Conservation (phyloP, 139 green algal species). For the Gonium pectorale region DNA sequence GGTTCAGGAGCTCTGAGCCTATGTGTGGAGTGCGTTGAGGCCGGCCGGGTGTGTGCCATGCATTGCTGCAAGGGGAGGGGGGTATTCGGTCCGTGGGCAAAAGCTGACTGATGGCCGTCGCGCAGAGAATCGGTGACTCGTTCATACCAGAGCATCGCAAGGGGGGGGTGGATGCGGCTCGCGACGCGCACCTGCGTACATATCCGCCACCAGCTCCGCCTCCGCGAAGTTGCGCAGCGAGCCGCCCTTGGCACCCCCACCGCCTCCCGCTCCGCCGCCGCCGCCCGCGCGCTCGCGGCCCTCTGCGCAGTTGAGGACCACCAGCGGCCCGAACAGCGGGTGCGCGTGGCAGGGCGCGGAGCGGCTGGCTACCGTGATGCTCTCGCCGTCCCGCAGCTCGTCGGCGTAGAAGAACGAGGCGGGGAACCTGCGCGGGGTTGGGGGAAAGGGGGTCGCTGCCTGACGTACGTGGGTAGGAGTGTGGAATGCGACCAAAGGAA, state of each 20-base stretch:
- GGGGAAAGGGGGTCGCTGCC: too few relatives aligned
- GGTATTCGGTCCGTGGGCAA: too few relatives aligned
- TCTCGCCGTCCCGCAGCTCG: constrained; percentile 60
- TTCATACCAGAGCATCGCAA: too few relatives aligned
- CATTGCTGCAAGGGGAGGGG: too few relatives aligned
- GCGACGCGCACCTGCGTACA: constrained; percentile 47
- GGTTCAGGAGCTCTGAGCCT: too few relatives aligned
- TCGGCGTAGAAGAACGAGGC: constrained; percentile 76
- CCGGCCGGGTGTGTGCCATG: too few relatives aligned
- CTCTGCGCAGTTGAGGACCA: constrained; percentile 60
- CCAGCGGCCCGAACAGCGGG: constrained; percentile 51
- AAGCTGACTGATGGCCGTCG: too few relatives aligned
- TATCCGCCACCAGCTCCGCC: constrained; percentile 68
- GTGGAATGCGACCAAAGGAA: too few relatives aligned
- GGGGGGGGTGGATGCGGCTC: neutral
- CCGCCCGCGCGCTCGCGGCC: constrained; percentile 65
- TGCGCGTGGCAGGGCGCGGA: constrained; percentile 65
- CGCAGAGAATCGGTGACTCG: too few relatives aligned
- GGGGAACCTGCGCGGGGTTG: constrained; percentile 50
- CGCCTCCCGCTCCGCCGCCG: constrained; percentile 14
- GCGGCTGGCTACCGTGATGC: constrained; percentile 42
- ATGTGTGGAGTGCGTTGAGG: too few relatives aligned
- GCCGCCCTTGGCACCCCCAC: constrained; percentile 21
- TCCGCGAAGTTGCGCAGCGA: constrained; percentile 68
- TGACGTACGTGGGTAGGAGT: too few relatives aligned